These are phyloP conservation scores for Musa balbisiana DNA, from an alignment of 202 grass and related monocot genomes.

Conservation along the genomic window DNA sequence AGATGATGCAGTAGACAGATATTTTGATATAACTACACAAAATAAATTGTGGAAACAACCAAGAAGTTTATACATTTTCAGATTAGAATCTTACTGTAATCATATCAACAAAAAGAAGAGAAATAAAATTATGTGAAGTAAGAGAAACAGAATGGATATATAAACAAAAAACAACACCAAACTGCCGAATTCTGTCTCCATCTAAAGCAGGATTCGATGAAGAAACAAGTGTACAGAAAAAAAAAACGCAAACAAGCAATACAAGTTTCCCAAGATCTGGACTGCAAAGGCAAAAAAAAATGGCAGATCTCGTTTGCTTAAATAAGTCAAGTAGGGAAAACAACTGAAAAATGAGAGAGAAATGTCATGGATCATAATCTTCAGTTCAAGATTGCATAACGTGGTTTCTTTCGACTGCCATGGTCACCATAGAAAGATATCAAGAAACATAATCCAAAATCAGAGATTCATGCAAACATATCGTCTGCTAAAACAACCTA, in stretches of 20 bases:
- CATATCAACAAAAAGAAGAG: background rate
- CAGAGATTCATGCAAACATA: background rate
- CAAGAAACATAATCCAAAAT: background rate
- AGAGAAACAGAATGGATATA: background rate
- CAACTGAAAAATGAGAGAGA: too few relatives aligned
- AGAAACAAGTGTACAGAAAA: too few relatives aligned
- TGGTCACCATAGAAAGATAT: too few relatives aligned
- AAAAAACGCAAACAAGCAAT: background rate
- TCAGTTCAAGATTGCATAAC: too few relatives aligned
- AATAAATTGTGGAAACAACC: too few relatives aligned
- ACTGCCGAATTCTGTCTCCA: too few relatives aligned
- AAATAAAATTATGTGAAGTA: background rate
- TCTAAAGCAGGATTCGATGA: too few relatives aligned
- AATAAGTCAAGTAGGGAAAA: background rate
- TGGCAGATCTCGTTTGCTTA: background rate
- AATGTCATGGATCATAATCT: too few relatives aligned
- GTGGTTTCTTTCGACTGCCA: too few relatives aligned
- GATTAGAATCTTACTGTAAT: background rate
- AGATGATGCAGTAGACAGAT: background rate
- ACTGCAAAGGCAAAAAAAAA: background rate
- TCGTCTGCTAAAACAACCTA: conserved; percentile 5
- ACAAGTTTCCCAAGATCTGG: background rate
- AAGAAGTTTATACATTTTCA: too few relatives aligned
- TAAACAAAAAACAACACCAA: background rate
- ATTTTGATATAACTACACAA: background rate